These are phyloP conservation scores for Phytophthora podocarpi DNA, from an alignment of 352 stramenopile species.

Conservation along the genomic window DNA sequence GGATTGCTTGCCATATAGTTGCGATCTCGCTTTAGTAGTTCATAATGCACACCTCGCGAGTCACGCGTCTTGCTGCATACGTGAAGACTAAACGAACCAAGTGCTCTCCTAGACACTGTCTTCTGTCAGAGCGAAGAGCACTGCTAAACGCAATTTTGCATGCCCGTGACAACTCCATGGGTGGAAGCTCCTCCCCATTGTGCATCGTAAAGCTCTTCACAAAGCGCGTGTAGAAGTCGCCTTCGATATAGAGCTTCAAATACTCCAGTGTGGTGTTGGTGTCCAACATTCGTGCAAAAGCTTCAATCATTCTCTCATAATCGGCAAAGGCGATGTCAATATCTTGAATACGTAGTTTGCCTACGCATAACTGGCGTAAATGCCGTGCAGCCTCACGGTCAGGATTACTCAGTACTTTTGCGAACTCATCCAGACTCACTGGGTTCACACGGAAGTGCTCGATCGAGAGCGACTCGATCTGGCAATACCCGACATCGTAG, in stretches of 20 bases:
- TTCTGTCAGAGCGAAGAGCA: neutral
- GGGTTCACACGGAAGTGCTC: conserved; percentile 25
- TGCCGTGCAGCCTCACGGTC: neutral
- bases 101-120: neutral
- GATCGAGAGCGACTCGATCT: conserved; percentile 24
- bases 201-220: conserved; percentile 8
- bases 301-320: conserved; percentile 23
- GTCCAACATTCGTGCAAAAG: conserved; percentile 14
- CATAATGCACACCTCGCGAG: conserved; percentile 26
- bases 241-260: conserved; percentile 22
- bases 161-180: neutral
- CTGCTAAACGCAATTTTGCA: conserved; percentile 16
- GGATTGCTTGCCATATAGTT: no score
- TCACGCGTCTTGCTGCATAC: conserved; percentile 13
- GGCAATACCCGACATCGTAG: conserved; percentile 29
- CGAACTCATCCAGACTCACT: conserved; percentile 17
- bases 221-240: conserved; percentile 20
- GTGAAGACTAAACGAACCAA: conserved; percentile 13
- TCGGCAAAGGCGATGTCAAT: conserved; percentile 12
- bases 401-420: conserved; percentile 18
- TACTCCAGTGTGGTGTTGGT: conserved; percentile 20
- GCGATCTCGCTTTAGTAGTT: no score
- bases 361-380: conserved; percentile 19
- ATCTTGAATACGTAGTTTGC: conserved; percentile 19
- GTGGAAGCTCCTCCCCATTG: conserved; percentile 7